Evolutionary conservation across 352 stramenopile species (phyloP).

Genomic region (Pythium rishiriense): DNA sequence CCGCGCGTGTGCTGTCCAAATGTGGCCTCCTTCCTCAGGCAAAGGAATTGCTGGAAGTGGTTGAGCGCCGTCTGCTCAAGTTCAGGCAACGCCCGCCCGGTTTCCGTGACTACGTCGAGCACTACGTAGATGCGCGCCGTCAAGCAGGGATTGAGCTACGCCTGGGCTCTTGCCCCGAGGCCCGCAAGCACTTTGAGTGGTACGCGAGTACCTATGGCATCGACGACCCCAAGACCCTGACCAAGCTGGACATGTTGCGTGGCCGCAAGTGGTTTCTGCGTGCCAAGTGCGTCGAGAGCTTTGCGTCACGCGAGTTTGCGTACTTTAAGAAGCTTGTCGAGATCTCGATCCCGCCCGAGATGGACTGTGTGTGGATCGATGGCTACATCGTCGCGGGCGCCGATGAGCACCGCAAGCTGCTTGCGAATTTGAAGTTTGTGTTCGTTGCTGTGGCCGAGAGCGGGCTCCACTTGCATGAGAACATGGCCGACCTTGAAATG

Average conservation of each 20-base stretch:
- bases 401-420: neutral
- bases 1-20: neutral
- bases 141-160: neutral
- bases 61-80: constrained; percentile 20
- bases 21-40: constrained; percentile 1
- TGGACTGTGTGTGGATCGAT: neutral
- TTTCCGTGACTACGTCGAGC: constrained; percentile 5
- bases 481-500: too few species aligned
- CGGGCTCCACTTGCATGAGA: neutral
- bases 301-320: neutral
- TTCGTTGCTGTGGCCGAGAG: neutral
- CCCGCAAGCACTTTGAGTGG: constrained; percentile 12
- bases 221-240: neutral
- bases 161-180: neutral
- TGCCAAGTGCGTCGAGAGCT: neutral
- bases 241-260: neutral
- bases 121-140: neutral
- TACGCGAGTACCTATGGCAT: constrained; percentile 14
- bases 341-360: neutral
- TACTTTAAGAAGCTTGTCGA: neutral
- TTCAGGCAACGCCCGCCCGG: neutral
- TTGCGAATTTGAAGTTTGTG: neutral
- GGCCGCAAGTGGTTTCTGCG: neutral
- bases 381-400: neutral
- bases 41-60: constrained; percentile 7